Evolutionary conservation across 805 yeast genomes (phyloP), one percentile per base, ranked within the genome.

Genomic region (Komagataella phaffii): DNA sequence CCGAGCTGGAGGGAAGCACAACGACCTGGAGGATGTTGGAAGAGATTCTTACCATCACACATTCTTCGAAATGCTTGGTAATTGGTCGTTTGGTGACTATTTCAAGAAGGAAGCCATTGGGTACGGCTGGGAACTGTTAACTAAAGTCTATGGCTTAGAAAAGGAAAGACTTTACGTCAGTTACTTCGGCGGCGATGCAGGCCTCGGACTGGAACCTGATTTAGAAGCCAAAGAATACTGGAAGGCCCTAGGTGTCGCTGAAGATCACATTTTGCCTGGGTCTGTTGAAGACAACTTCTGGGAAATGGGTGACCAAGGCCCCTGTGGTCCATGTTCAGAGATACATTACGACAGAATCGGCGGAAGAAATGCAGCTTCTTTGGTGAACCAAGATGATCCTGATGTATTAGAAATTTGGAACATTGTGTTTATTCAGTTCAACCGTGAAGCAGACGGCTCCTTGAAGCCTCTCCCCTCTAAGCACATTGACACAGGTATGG

Each of bases 271-370:
- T 59, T 73, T 93, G 58, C 96, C 96, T 18, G 99, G 99, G 53
- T 73, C 82, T 58, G 86, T 83, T 51, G 74, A 81, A 64, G 99
- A 93, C 67, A 93, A 93, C 72, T 93, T 93, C 70, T 93, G 99
- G 99, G 99, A 93, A 74, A 93, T 93, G 99, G 99, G 99, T 61
- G 99, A 95, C 64, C 98, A 91, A 74, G 99, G 99, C 58, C 99
- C 99, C 49, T 93, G 99, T 75, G 99, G 99, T 56, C 99, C 99
- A 50, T 95, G 99, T 72, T 85, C 96, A 21, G 99, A 93, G 70
- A 79, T 93, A 59, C 99, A 93, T 69, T 93, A 88, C 68, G 99
- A 93, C 70, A 83, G 99, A 71, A 89, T 93, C 57, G 99, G 99
- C 58, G 97, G 98, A 53, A 84, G 99, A 75, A 91, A 93, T 64